These are phyloP conservation scores for Moricandia arvensis DNA, from an alignment of 345 rosid species.

Conservation along the genomic window DNA sequence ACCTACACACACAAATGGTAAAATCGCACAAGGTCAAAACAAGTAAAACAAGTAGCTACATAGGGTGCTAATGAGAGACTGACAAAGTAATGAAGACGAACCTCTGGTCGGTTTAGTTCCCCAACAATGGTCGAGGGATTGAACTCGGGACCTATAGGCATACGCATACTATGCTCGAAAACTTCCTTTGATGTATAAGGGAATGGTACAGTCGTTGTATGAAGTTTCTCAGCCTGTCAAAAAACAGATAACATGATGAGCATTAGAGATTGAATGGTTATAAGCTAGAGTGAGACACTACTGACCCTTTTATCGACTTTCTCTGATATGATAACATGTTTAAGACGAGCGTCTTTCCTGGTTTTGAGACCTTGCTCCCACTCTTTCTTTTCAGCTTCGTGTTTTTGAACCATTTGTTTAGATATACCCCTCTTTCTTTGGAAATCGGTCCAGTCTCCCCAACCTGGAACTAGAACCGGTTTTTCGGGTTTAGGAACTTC, in stretches of 20 bases:
- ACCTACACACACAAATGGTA: constrained; percentile 46
- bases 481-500: constrained; percentile 86
- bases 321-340: constrained; percentile 79
- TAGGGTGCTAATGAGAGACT: not conserved
- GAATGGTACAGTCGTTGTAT: constrained; percentile 67
- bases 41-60: not conserved
- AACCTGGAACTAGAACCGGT: constrained; percentile 75
- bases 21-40: not conserved
- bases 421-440: constrained; percentile 82
- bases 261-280: not conserved
- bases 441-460: constrained; percentile 88
- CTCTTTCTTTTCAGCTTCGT: constrained; percentile 64
- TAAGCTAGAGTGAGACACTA: constrained; percentile 13
- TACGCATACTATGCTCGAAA: constrained; percentile 82
- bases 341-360: constrained; percentile 81
- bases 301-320: constrained; percentile 82
- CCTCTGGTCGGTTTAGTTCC: constrained; percentile 80
- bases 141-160: constrained; percentile 90
- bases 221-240: constrained; percentile 76
- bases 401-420: constrained; percentile 74
- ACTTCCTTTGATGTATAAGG: constrained; percentile 79
- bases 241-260: constrained; percentile 26
- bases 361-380: constrained; percentile 70
- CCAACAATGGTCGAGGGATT: constrained; percentile 70
- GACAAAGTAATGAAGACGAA: constrained; percentile 22